Percentiles rank a stretch among this genome's conserved stretches.
These are phyloP conservation scores for Aurantiochytrium sp. DNA, from an alignment of 108 stramenopile species.

Conservation along the genomic window DNA sequence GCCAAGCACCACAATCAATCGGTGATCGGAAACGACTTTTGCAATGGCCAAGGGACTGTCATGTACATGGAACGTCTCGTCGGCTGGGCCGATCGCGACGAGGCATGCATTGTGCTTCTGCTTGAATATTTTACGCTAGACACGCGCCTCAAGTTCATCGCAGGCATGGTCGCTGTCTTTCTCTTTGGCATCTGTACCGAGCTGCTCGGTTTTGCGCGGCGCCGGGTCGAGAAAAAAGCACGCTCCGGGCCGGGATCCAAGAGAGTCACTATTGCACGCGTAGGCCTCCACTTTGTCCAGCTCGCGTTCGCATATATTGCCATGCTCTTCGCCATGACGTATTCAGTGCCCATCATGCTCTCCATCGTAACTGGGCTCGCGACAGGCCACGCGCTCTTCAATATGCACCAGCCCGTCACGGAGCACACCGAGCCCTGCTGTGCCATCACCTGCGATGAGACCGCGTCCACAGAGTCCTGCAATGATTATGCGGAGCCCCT, in stretches of 20 bases:
- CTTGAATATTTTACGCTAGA: neutral
- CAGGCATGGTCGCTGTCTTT: neutral
- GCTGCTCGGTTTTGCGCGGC: neutral
- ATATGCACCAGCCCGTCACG: neutral
- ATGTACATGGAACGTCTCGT: neutral
- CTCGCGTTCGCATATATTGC: neutral
- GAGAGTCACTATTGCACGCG: neutral
- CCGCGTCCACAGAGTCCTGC: neutral
- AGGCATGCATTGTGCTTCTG: neutral
- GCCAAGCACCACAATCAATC: neutral
- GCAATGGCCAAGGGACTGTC: constrained; percentile 9
- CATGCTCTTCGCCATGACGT: constrained; percentile 28
- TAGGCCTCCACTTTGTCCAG: neutral
- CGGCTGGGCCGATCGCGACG: neutral
- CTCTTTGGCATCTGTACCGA: neutral
- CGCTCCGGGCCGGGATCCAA: neutral
- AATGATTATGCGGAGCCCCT: neutral
- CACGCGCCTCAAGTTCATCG: neutral
- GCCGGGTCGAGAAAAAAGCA: neutral
- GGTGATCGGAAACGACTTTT: neutral
- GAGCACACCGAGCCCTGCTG: constrained; percentile 24
- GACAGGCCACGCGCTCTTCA: neutral
- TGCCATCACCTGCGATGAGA: neutral
- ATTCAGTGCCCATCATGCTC: neutral
- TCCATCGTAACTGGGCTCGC: neutral